A percentile compares a stretch with the other conserved stretches of the same genome.
Evolutionary conservation across 2,329 filamentous ascomycete species (phyloP).

Genomic region (Hypoxylon rubiginosum): DNA sequence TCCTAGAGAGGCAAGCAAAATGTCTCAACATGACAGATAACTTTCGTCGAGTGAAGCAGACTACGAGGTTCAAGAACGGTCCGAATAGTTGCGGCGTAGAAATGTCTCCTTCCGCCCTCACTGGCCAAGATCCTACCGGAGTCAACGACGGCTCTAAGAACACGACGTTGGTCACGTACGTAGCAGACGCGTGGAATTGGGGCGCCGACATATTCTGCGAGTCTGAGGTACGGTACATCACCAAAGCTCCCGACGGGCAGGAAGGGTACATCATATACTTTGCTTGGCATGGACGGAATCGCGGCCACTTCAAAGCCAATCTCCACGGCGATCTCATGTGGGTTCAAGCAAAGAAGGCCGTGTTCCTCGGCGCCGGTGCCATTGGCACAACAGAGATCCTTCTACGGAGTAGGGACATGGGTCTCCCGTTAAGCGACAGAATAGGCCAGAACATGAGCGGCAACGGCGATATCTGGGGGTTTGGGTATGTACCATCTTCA

Average conservation of each 20-base stretch:
- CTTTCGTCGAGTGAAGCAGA: conserved; percentile 70
- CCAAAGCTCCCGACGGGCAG: conserved; percentile 62
- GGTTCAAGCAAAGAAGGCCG: conserved; percentile 74
- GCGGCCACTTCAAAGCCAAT: conserved; percentile 67
- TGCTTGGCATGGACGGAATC: conserved; percentile 72
- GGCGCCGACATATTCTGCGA: conserved; percentile 79
- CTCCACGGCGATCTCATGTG: conserved; percentile 73
- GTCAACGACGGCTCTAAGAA: conserved; percentile 78
- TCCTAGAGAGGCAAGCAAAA: conserved; percentile 70
- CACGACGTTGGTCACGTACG: conserved; percentile 74
- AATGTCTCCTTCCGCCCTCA: conserved; percentile 71
- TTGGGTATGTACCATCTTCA: conserved; percentile 61
- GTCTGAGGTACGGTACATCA: conserved; percentile 74
- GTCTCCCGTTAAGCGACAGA: conserved; percentile 68
- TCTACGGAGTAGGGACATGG: conserved; percentile 70
- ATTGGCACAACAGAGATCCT: conserved; percentile 76
- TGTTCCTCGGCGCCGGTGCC: conserved; percentile 75
- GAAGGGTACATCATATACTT: conserved; percentile 74
- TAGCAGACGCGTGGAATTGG: conserved; percentile 79
- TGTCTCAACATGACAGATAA: conserved; percentile 64
- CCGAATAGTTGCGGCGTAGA: conserved; percentile 74
- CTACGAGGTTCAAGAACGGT: conserved; percentile 72
- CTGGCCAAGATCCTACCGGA: conserved; percentile 74
- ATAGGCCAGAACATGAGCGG: conserved; percentile 73
- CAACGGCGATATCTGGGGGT: conserved; percentile 75